A percentile compares a stretch with the other conserved stretches of the same genome.
phyloP scores from a whole-genome alignment of 176 grass and related monocot species.

The Zea luxurians region DNA sequence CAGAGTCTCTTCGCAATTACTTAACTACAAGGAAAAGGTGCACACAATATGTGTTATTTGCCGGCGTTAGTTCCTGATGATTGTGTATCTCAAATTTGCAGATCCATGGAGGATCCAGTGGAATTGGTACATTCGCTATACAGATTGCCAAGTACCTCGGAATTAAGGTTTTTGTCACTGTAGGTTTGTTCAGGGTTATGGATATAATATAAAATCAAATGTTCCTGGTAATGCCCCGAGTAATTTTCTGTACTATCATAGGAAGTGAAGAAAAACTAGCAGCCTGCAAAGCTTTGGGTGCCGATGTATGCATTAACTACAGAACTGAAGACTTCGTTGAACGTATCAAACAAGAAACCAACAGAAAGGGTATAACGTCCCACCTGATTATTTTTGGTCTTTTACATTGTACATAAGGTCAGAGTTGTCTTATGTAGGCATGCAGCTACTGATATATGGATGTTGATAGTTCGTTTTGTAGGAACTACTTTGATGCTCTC shows the following conservation, averaged over 20 bases:
- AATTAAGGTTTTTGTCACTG: conserved; percentile 75
- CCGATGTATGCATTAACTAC: conserved; percentile 87
- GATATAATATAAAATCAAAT: too few relatives aligned
- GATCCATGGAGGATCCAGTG: conserved; percentile 93
- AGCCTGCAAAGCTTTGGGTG: conserved; percentile 78
- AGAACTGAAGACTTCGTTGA: conserved; percentile 87
- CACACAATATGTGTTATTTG: too few relatives aligned
- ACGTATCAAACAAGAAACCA: conserved; percentile 71
- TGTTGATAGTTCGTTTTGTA: background rate
- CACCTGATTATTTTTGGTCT: background rate
- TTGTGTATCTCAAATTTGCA: conserved; percentile 28
- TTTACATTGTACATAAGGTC: background rate
- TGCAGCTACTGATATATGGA: background rate
- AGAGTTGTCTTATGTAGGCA: background rate
- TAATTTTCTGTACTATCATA: too few relatives aligned
- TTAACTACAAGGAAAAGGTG: too few relatives aligned
- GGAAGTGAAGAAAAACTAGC: too few relatives aligned
- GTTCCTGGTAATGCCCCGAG: too few relatives aligned
- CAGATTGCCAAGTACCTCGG: conserved; percentile 73
- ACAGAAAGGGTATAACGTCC: conserved; percentile 57
- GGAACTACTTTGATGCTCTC: background rate
- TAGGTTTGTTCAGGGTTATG: conserved; percentile 57
- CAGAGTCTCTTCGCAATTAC: too few relatives aligned
- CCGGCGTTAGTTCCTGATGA: background rate
- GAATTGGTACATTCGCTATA: conserved; percentile 89